Evolutionary conservation across 2,329 filamentous ascomycete species (phyloP).

Genomic region (Botryotinia globosa): DNA sequence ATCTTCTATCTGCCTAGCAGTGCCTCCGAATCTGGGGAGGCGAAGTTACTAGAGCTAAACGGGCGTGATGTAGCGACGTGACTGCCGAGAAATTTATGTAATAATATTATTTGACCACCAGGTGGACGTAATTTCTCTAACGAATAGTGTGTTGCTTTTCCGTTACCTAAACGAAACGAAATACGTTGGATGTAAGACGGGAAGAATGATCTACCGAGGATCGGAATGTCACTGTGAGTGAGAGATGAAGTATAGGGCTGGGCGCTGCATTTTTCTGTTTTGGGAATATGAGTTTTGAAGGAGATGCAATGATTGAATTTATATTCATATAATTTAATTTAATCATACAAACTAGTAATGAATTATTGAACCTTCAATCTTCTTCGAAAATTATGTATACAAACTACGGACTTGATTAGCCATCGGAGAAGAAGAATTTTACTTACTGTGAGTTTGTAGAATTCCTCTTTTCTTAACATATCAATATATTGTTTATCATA

Average conservation of each 20-base stretch:
- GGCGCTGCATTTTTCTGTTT: not conserved
- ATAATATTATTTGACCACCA: not conserved
- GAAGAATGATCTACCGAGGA: not conserved
- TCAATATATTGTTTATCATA: too few relatives aligned
- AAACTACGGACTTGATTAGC: too few relatives aligned
- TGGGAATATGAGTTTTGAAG: not conserved
- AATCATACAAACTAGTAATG: not conserved
- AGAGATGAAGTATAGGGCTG: not conserved
- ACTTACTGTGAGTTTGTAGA: too few relatives aligned
- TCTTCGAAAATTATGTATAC: not conserved
- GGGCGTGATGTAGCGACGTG: not conserved
- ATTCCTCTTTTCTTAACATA: too few relatives aligned
- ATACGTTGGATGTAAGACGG: not conserved
- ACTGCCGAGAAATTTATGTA: not conserved
- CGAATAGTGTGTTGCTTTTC: not conserved
- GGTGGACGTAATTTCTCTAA: not conserved
- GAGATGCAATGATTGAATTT: not conserved
- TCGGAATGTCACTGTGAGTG: not conserved
- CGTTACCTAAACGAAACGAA: not conserved
- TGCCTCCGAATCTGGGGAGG: not conserved
- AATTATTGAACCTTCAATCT: not conserved
- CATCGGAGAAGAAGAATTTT: too few relatives aligned
- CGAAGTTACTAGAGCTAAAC: not conserved
- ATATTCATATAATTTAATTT: not conserved
- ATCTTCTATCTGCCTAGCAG: slow-evolving; percentile 3